phyloP scores from a whole-genome alignment of 441 rosid genomes.

The Bruguiera hainesii region DNA sequence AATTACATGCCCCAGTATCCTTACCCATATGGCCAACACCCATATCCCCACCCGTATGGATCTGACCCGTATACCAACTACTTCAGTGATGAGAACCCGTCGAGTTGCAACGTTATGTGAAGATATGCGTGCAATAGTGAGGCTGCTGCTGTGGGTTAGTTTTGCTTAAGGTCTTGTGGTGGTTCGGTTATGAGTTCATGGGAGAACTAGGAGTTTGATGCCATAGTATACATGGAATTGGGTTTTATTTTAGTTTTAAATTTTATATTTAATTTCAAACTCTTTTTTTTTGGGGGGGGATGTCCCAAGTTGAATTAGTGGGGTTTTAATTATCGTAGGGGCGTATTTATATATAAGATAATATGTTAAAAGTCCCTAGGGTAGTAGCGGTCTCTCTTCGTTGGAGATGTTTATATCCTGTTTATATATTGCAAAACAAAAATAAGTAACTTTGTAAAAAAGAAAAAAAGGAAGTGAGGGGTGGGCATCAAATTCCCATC shows the following conservation, averaged over 20 bases:
- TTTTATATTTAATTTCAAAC: constrained; percentile 15
- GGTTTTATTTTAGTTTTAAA: constrained; percentile 32
- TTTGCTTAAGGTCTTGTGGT: constrained; percentile 26
- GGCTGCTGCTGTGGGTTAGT: constrained; percentile 12
- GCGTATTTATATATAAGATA: constrained; percentile 31
- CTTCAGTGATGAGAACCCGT: constrained; percentile 86
- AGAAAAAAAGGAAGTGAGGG: background rate
- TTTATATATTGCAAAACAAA: constrained; percentile 32
- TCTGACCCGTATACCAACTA: constrained; percentile 52
- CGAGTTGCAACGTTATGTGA: constrained; percentile 88
- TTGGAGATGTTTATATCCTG: constrained; percentile 55
- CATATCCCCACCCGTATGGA: constrained; percentile 13
- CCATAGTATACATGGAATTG: constrained; percentile 53
- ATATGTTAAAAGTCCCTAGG: constrained; percentile 25
- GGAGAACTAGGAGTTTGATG: constrained; percentile 34
- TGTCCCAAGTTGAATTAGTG: constrained; percentile 37
- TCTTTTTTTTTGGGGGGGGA: constrained; percentile 6
- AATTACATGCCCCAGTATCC: constrained; percentile 58
- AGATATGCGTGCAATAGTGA: background rate
- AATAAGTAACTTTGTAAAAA: constrained; percentile 17
- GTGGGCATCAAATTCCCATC: constrained; percentile 16
- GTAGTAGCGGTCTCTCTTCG: constrained; percentile 11
- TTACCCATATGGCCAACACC: constrained; percentile 40
- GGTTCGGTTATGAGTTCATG: constrained; percentile 20
- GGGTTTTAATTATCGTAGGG: constrained; percentile 33